Evolutionary conservation across 2,329 filamentous ascomycete species (phyloP).

Genomic region (Cytospora mali): DNA sequence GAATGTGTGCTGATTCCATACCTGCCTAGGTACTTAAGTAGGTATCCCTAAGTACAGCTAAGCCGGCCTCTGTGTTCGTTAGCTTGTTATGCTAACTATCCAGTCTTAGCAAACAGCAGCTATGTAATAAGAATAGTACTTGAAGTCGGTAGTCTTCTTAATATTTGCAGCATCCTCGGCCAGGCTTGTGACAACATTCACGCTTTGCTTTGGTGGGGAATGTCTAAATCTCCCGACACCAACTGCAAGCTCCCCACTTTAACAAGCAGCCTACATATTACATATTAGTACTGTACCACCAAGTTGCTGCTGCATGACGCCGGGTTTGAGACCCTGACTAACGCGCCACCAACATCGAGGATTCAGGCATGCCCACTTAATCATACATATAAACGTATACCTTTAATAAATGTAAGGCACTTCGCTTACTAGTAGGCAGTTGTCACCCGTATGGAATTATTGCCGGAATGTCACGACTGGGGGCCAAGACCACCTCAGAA

Average conservation of each 20-base stretch:
- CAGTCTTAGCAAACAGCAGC: background rate
- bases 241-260: background rate
- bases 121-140: too few species aligned
- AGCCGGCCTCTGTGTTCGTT: background rate
- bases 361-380: too few species aligned
- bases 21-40: too few species aligned
- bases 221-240: too few species aligned
- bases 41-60: background rate
- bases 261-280: background rate
- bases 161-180: background rate
- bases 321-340: background rate
- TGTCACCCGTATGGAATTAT: slow-evolving; percentile 24
- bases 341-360: background rate
- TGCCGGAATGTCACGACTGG: slow-evolving; percentile 25
- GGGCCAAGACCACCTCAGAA: slow-evolving; percentile 24
- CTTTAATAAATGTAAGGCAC: background rate
- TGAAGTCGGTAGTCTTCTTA: background rate
- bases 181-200: background rate
- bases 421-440: background rate
- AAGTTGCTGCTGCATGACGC: background rate
- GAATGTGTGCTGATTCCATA: background rate
- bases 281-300: background rate
- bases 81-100: background rate
- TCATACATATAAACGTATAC: background rate
- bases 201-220: background rate